phyloP scores from a whole-genome alignment of 2,329 filamentous ascomycete genomes.

The Chalaropsis ovoidea region DNA sequence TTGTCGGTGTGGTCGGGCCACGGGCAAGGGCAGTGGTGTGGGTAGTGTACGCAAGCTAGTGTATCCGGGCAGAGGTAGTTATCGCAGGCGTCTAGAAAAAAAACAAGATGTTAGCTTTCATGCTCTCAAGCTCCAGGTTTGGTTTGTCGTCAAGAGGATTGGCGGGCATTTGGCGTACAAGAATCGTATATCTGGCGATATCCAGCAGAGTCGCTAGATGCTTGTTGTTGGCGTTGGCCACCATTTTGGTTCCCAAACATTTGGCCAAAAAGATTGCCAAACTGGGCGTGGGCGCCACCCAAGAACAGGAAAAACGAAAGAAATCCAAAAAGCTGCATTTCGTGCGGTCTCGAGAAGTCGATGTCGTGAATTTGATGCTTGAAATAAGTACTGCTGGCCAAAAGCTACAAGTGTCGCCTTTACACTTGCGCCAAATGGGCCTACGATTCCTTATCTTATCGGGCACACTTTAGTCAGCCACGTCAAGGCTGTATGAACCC shows the following conservation, averaged over 20 bases:
- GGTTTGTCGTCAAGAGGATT: neutral
- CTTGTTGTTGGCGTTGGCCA: constrained; percentile 60
- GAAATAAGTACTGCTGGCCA: neutral
- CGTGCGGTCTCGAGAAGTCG: neutral
- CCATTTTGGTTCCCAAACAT: constrained; percentile 61
- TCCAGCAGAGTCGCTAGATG: constrained; percentile 69
- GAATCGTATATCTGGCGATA: constrained; percentile 63
- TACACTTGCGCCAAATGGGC: constrained; percentile 6
- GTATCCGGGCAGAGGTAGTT: constrained; percentile 94
- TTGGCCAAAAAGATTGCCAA: constrained; percentile 97
- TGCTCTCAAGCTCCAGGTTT: neutral
- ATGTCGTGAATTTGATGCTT: neutral
- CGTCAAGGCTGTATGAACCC: neutral
- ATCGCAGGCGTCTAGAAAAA: constrained; percentile 60
- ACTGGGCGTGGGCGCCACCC: constrained; percentile 44
- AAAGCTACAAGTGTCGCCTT: neutral
- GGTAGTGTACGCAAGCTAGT: constrained; percentile 87
- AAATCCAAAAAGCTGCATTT: constrained; percentile 17
- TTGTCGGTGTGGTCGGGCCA: constrained; percentile 70
- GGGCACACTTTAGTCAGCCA: constrained; percentile 16
- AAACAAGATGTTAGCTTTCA: neutral
- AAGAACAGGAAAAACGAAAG: constrained; percentile 19
- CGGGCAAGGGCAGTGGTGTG: constrained; percentile 91
- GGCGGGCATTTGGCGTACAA: constrained; percentile 40
- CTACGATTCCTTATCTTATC: constrained; percentile 24